phyloP scores from a whole-genome alignment of 2,329 filamentous ascomycete genomes.

The Daldinia sp. region DNA sequence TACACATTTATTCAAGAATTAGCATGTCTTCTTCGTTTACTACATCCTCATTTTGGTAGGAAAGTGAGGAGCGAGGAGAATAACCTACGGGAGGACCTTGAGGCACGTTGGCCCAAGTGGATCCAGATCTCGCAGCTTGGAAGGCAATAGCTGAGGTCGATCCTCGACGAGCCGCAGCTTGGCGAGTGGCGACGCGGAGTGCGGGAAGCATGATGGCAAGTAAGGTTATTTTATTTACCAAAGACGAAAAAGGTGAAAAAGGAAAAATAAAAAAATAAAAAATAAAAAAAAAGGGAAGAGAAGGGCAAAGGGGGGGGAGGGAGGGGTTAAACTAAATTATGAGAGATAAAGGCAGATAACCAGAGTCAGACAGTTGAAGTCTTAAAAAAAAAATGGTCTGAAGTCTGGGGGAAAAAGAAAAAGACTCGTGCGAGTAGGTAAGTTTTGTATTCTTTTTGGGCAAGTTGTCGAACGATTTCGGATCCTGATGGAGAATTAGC shows the following conservation, averaged over 20 bases:
- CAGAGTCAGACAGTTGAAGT: neutral
- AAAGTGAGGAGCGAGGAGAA: conserved; percentile 9
- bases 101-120: conserved; percentile 89
- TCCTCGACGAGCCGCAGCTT: conserved; percentile 52
- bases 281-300: neutral
- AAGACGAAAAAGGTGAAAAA: neutral
- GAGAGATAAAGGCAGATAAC: no score
- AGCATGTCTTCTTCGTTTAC: conserved; percentile 4
- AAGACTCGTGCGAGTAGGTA: conserved; percentile 26
- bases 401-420: neutral
- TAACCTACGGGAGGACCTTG: conserved; percentile 89
- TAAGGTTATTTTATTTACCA: neutral
- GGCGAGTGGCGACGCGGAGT: conserved; percentile 62
- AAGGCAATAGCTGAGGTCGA: conserved; percentile 49
- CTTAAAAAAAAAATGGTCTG: conserved; percentile 1
- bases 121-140: conserved; percentile 65
- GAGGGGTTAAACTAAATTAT: no score
- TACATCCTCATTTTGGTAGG: conserved; percentile 35
- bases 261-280: no score
- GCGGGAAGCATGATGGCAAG: conserved; percentile 63
- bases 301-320: no score
- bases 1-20: conserved; percentile 39
- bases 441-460: conserved; percentile 14
- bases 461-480: conserved; percentile 33
- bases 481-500: conserved; percentile 12